These are phyloP conservation scores for Clathrus columnatus DNA, from an alignment of 768 basidiomycete species.

Conservation along the genomic window DNA sequence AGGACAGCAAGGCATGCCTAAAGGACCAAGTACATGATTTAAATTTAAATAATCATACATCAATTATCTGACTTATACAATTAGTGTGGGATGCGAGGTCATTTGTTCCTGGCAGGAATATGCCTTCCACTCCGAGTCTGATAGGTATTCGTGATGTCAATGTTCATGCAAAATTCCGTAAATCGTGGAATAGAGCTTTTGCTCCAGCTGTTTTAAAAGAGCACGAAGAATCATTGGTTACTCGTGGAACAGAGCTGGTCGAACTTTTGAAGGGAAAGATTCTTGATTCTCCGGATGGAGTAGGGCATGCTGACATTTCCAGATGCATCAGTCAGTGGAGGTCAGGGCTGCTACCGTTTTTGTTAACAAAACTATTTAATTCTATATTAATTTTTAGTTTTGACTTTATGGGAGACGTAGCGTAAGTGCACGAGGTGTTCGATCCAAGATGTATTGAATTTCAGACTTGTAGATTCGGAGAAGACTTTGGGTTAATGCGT, in stretches of 20 bases:
- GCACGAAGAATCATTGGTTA: background rate
- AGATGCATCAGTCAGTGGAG: background rate
- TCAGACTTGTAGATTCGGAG: slow-evolving; percentile 25
- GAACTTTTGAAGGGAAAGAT: background rate
- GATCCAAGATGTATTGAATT: background rate
- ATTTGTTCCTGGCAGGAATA: background rate
- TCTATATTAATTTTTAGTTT: slow-evolving; percentile 16
- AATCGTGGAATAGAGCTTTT: background rate
- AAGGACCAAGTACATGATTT: background rate
- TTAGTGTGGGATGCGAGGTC: background rate
- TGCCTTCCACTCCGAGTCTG: background rate
- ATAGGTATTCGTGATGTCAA: background rate
- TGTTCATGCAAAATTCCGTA: background rate
- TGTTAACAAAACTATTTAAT: background rate
- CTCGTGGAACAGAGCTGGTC: background rate
- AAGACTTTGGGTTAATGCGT: slow-evolving; percentile 30
- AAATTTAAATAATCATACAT: no score
- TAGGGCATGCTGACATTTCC: background rate
- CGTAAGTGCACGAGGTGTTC: slow-evolving; percentile 19
- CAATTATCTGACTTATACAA: no score
- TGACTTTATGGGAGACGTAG: slow-evolving; percentile 33
- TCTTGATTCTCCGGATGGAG: background rate
- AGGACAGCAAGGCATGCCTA: background rate
- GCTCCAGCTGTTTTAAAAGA: background rate
- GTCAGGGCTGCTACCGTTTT: background rate